Base-by-base conservation (phyloP, 2,329 filamentous ascomycete species). In the Colletotrichum spinosum region DNA sequence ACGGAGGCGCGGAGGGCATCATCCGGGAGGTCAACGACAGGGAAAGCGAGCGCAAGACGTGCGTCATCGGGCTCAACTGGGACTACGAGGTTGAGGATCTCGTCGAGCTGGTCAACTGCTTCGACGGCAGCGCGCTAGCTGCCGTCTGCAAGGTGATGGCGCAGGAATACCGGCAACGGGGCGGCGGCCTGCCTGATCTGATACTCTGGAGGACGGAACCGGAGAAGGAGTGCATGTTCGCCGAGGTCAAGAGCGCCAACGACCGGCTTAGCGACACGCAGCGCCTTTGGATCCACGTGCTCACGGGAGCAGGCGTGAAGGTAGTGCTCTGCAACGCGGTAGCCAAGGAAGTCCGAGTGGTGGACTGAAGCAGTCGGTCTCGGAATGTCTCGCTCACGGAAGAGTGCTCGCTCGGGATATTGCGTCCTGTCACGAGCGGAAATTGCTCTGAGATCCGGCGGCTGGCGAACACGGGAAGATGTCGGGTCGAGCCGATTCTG, bases 221-320 rank as follows among this genome's bases (percentile, higher is more conserved):
- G 4, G 69, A 73, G 64, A 75, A 71, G 50, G 72, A 91, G 74
- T 89, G 92, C 69, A 90, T 93, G 85, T 95, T 96, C 76, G 85
- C 85, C 5, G 90, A 93, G 77, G 91, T 94, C 62, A 94, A 94
- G 81, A 92, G 89, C 70, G 90, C 89, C 75, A 97, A 97, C 78
- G 96, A 99, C 83, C 88, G 94, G 44, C 81, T 99, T 73, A 98
- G 95, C 78, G 96, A 99, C 81, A 97, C 94, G 15, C 96, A 99
- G 80, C 84, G 96, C 71, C 84, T 99, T 70, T 99, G 96, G 96
- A 97, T 98, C 72, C 93, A 98, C 82, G 93, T 97, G 8, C 84
- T 99, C 57, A 91, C 90, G 8, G 90, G 91, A 1, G 94, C 94
- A 1, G 95, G 96, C 2, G 86, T 98, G 44, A 87, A 85, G 70